Evolutionary conservation across 495 filamentous ascomycete genomes (phyloP).

Genomic region (Sordaria brevicollis): DNA sequence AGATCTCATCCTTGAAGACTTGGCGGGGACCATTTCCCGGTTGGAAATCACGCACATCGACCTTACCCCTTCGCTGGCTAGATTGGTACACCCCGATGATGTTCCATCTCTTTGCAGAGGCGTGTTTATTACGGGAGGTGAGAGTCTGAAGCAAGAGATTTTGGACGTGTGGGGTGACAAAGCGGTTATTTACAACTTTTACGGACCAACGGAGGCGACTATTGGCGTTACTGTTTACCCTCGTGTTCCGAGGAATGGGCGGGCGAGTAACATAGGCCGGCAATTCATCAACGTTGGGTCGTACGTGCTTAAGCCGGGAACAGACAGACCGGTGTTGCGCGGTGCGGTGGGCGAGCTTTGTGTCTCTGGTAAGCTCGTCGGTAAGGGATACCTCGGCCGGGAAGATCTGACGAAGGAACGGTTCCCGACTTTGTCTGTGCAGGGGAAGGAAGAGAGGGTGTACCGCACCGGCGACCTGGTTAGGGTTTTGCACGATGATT

Average conservation of each 20-base stretch:
- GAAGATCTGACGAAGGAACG: slow-evolving; percentile 53
- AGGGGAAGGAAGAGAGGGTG: slow-evolving; percentile 35
- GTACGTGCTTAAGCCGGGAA: slow-evolving; percentile 63
- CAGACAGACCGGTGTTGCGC: slow-evolving; percentile 58
- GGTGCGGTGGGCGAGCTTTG: slow-evolving; percentile 81
- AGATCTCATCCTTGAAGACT: slow-evolving; percentile 68
- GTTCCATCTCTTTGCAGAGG: slow-evolving; percentile 57
- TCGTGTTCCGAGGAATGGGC: slow-evolving; percentile 57
- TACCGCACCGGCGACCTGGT: slow-evolving; percentile 79
- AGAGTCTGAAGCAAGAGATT: slow-evolving; percentile 62
- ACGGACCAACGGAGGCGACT: slow-evolving; percentile 81
- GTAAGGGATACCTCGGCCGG: slow-evolving; percentile 76
- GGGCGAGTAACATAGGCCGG: slow-evolving; percentile 73
- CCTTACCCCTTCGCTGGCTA: slow-evolving; percentile 60
- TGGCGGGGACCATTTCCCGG: slow-evolving; percentile 55
- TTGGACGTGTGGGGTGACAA: slow-evolving; percentile 56
- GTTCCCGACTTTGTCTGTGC: slow-evolving; percentile 46
- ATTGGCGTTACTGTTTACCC: slow-evolving; percentile 79
- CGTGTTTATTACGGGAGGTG: slow-evolving; percentile 69
- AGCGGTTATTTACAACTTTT: slow-evolving; percentile 62
- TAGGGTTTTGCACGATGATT: slow-evolving; percentile 56
- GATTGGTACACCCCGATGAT: slow-evolving; percentile 50
- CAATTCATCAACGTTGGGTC: slow-evolving; percentile 76
- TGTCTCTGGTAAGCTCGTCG: slow-evolving; percentile 75
- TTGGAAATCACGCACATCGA: slow-evolving; percentile 81